Conservation (phyloP, 1,284 basidiomycete species). For the Cystobasidiaceae sp. region DNA sequence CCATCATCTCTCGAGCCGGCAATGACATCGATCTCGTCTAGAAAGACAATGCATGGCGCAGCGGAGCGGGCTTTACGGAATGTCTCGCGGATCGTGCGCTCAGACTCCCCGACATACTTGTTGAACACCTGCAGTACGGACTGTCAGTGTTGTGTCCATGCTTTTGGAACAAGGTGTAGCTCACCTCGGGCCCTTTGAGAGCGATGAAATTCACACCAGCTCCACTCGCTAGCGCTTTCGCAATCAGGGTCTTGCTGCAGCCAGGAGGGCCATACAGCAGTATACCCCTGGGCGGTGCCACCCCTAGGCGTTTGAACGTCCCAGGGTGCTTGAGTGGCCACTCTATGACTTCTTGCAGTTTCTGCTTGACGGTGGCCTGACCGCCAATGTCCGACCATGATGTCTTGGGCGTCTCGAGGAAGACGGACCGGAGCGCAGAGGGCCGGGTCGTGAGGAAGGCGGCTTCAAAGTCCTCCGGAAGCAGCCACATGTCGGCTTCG, state of each 20-base stretch:
- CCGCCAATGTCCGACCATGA: slow-evolving; percentile 87
- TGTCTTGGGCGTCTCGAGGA: slow-evolving; percentile 77
- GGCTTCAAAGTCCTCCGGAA: slow-evolving; percentile 58
- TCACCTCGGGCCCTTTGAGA: slow-evolving; percentile 93
- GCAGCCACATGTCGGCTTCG: slow-evolving; percentile 27
- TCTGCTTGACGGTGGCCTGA: slow-evolving; percentile 69
- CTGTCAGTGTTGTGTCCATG: neutral
- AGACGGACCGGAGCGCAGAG: slow-evolving; percentile 88
- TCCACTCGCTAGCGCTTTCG: slow-evolving; percentile 88
- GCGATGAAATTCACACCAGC: slow-evolving; percentile 95
- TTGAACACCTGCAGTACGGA: slow-evolving; percentile 67
- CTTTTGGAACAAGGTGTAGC: slow-evolving; percentile 34
- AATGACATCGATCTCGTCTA: slow-evolving; percentile 96
- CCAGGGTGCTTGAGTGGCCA: slow-evolving; percentile 87
- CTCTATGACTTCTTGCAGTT: slow-evolving; percentile 80
- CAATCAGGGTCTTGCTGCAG: slow-evolving; percentile 93
- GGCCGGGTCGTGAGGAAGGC: slow-evolving; percentile 78
- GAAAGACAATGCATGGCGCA: slow-evolving; percentile 91
- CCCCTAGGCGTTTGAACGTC: slow-evolving; percentile 79
- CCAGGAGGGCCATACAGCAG: slow-evolving; percentile 95
- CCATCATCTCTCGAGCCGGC: slow-evolving; percentile 63
- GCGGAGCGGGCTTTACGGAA: slow-evolving; percentile 92
- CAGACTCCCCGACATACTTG: slow-evolving; percentile 97
- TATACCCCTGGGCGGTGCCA: slow-evolving; percentile 81
- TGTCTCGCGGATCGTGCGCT: slow-evolving; percentile 86